Base-by-base conservation (phyloP, 208 protist genomes). In the Naegleria lovaniensis region DNA sequence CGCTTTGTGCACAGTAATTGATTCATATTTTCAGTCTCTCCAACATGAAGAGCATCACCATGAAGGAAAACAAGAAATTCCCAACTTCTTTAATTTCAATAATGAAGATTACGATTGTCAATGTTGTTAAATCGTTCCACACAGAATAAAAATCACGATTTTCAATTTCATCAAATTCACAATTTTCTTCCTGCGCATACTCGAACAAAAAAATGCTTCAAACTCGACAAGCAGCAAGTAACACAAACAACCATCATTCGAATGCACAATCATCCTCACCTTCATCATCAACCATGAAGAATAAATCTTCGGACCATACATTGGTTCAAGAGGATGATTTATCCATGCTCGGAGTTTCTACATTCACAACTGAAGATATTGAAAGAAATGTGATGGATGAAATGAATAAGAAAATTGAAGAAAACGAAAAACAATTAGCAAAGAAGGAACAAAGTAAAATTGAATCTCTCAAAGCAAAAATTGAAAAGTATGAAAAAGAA, bases 321-420 rank as follows among this genome's bases (percentile, higher is more conserved):
- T 58, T 58, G 16, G 52, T 22, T 58, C 11, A 22, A 58, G 16
- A 36, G 36, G 67, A 79, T 33, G 67, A 79, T 79, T 79, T 79
- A 79, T 29, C 67, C 19, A 79, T 29, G 16, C n/a, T 79, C 6
- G 83, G 83, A 43, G 83, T 85, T 40, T 48, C 39, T 85, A 2
- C 38, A 40, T 85, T 43, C n/a, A 40, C 16, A 3, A 39, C 40
- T 0, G 83, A 85, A 85, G 83, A 85, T 29, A 33, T 85, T 25
- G 83, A 85, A 85, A 85, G 25, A 29, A 85, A 85, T 43, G 83
- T 85, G 43, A 85, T 85, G 39, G 83, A 85, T 38, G 39, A 85
- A 33, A 39, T 48, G 13, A 33, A 85, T 85, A 85, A 43, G 41
- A 16, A 39, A 39, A 25, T 85, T 43, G 38, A 85, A 85, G 83